Percentiles rank a stretch among this genome's conserved stretches.
Conservation (phyloP, 257 asterid species). For the Salvia rosmarinus region DNA sequence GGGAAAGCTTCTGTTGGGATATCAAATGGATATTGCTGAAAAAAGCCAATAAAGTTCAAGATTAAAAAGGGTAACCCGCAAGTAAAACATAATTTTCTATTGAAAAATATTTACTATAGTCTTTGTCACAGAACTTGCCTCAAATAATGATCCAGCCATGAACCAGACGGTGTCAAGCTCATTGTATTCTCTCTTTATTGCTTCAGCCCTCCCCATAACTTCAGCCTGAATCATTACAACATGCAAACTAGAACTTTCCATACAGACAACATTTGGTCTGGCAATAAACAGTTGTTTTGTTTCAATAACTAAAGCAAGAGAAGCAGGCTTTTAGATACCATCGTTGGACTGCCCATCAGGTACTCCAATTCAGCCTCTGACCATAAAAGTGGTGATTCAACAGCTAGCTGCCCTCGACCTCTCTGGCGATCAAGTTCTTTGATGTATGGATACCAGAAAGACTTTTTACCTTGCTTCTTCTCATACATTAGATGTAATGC, state of each 20-base stretch:
- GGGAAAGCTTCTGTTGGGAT: conserved; percentile 98
- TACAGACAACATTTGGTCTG: conserved; percentile 4
- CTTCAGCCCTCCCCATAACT: conserved; percentile 82
- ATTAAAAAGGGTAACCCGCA: conserved; percentile 14
- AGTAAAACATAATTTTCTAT: neutral
- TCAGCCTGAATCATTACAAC: conserved; percentile 62
- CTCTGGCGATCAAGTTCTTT: conserved; percentile 96
- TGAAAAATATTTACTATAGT: neutral
- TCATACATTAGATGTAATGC: conserved; percentile 97
- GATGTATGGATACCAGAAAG: conserved; percentile 94
- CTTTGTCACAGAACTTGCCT: conserved; percentile 45
- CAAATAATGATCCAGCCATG: conserved; percentile 98
- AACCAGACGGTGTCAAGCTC: conserved; percentile 99
- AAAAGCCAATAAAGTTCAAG: conserved; percentile 27
- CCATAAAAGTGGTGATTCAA: conserved; percentile 96
- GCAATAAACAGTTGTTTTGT: neutral
- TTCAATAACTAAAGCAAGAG: conserved; percentile 32
- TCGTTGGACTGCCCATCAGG: conserved; percentile 92
- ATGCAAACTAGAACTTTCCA: conserved; percentile 27
- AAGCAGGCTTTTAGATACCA: conserved; percentile 51
- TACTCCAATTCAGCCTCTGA: conserved; percentile 83
- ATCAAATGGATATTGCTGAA: conserved; percentile 98
- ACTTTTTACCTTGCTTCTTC: conserved; percentile 93
- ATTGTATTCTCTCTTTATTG: conserved; percentile 87
- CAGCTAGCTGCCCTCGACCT: conserved; percentile 98